Base-by-base conservation (phyloP, 306 rosid species). In the Coriaria nepalensis region DNA sequence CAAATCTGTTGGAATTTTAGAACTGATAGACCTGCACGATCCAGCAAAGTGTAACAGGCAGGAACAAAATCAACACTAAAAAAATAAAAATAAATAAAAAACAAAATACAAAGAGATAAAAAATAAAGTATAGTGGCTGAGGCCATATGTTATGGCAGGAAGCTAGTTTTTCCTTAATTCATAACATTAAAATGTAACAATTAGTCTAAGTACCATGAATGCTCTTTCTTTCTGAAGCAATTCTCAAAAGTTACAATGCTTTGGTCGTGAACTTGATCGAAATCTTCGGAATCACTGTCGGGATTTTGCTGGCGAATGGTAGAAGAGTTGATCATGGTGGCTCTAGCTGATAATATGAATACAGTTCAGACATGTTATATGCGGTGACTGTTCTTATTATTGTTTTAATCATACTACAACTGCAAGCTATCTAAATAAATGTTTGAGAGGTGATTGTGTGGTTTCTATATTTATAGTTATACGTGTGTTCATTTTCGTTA, bases 1-100 rank as follows among this genome's bases (percentile, higher is more conserved):
- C 43, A 79, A 71, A 63, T 90, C 98, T 38, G 83, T 65, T n/a
- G 94, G 93, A 45, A 79, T 74, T 66, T 72, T 85, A 69, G 94
- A 78, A 53, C 80, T 67, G 73, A 82, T 73, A 40, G 63, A 79
- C 96, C 98, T 90, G 84, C 76, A 70, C 33, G 57, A 14, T 11
- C 35, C 29, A 20, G 29, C 29, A 20, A 20, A 1, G 29, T 20
- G 29, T 20, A 20, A 20, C 2, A 20, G 29, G 3, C 29, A 20
- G 29, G 29, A 3, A 20, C 29, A 20, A 20, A 20, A 20, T 20
- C 29, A 20, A 20, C 29, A 20, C 29, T 20, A 20, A 20, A 3
- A 20, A 20, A 20, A 20, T 20, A 20, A 1, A 3, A 1, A 20
- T 20, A 20, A 20, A 20, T 1, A 20, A 3, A 20, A 3, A 20